Percentiles rank a stretch among this genome's conserved stretches.
Conservation (phyloP, 768 basidiomycete genomes). For the Mycena metata region DNA sequence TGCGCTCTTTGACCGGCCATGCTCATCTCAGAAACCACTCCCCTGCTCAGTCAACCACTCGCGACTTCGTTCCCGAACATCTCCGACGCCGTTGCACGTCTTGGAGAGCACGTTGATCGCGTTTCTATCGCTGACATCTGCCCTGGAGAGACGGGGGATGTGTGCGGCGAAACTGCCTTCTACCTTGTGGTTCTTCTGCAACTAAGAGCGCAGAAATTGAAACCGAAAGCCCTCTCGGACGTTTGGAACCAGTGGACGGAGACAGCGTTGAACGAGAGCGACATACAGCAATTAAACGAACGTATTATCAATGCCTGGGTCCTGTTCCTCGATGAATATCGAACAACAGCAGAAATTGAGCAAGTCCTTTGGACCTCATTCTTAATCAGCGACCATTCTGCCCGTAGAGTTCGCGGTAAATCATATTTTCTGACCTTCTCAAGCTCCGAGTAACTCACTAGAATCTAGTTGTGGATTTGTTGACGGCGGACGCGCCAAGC, state of each 20-base stretch:
- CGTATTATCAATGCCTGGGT: conserved; percentile 55
- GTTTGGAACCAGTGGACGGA: conserved; percentile 61
- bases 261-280: conserved; percentile 40
- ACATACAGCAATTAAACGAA: conserved; percentile 50
- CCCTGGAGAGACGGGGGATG: conserved; percentile 35
- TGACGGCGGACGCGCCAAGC: conserved; percentile 51
- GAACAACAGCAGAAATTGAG: conserved; percentile 58
- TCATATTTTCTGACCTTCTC: conserved; percentile 8
- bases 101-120: conserved; percentile 41
- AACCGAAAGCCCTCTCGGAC: conserved; percentile 43
- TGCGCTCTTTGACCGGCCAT: conserved; percentile 2
- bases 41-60: conserved; percentile 32
- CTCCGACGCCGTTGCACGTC: conserved; percentile 32
- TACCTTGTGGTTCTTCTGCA: conserved; percentile 52
- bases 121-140: conserved; percentile 41
- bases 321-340: conserved; percentile 57
- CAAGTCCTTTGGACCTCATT: conserved; percentile 64
- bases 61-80: conserved; percentile 34
- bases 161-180: conserved; percentile 45
- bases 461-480: conserved; percentile 58
- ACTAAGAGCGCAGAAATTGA: conserved; percentile 45
- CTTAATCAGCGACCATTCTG: conserved; percentile 46
- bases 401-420: conserved; percentile 47
- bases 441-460: conserved; percentile 17
- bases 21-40: conserved; percentile 40